Conservation (phyloP, 129 eudicot genomes). For the Escallonia herrerae region DNA sequence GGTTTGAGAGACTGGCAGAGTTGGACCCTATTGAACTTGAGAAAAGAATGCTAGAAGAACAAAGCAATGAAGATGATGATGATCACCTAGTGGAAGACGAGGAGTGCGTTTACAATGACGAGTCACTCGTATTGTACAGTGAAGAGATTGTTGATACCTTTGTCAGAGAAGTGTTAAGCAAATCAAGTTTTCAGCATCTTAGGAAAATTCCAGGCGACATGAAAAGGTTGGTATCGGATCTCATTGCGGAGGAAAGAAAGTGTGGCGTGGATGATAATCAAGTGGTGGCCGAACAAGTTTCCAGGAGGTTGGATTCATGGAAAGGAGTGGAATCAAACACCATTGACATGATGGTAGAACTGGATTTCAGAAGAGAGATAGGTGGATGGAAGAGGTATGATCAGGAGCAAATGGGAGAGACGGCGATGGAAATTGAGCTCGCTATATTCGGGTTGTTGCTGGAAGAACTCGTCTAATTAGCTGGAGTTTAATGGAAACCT, state of each 20-base stretch:
- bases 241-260: constrained; percentile 48
- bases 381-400: constrained; percentile 51
- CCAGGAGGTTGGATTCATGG: constrained; percentile 74
- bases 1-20: constrained; percentile 83
- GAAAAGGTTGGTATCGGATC: constrained; percentile 56
- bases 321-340: constrained; percentile 65
- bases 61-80: constrained; percentile 33
- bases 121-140: not conserved
- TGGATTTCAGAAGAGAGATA: constrained; percentile 43
- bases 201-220: constrained; percentile 47
- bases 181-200: constrained; percentile 15
- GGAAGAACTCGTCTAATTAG: constrained; percentile 33
- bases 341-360: constrained; percentile 87
- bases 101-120: constrained; percentile 8
- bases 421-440: constrained; percentile 45
- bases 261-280: constrained; percentile 16
- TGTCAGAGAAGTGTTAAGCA: constrained; percentile 23
- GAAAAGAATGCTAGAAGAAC: constrained; percentile 52
- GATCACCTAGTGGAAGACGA: constrained; percentile 9
- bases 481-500: constrained; percentile 1
- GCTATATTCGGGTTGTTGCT: constrained; percentile 46
- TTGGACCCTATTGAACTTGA: constrained; percentile 87
- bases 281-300: constrained; percentile 36
- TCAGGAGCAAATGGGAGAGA: constrained; percentile 28
- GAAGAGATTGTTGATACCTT: constrained; percentile 17